These are phyloP conservation scores for Flaveria floridana DNA, from an alignment of 140 eudicot species.

Conservation along the genomic window DNA sequence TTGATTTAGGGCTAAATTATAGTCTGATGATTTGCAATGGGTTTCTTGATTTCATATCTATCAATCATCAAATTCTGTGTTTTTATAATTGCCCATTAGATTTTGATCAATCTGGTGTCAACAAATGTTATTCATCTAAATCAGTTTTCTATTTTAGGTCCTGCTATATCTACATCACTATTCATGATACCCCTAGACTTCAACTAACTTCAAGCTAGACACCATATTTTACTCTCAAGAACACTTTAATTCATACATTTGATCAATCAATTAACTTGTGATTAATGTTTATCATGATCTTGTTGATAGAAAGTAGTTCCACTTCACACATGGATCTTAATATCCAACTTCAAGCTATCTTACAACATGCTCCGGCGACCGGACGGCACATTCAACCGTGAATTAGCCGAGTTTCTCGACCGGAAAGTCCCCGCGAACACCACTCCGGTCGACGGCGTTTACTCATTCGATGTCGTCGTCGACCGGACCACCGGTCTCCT, in stretches of 20 bases:
- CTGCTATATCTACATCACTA: no score
- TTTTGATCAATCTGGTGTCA: constrained; percentile 19
- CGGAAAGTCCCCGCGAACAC: constrained; percentile 76
- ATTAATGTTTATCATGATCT: neutral
- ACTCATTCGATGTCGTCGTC: constrained; percentile 60
- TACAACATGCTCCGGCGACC: constrained; percentile 61
- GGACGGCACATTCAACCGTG: constrained; percentile 90
- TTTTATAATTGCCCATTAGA: neutral
- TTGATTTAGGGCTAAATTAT: constrained; percentile 3
- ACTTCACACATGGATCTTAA: constrained; percentile 6
- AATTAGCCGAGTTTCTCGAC: constrained; percentile 73
- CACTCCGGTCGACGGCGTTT: constrained; percentile 75
- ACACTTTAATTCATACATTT: no score
- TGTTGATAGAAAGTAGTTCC: constrained; percentile 8
- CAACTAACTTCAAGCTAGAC: no score
- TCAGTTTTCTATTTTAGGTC: neutral
- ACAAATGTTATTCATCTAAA: constrained; percentile 19
- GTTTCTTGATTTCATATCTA: no score
- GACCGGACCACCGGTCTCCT: constrained; percentile 62
- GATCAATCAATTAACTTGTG: no score
- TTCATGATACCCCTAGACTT: no score
- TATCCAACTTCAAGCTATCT: constrained; percentile 16
- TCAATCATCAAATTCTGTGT: neutral
- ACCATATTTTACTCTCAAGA: no score
- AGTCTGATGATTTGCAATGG: no score